phyloP scores from a whole-genome alignment of 805 yeast genomes.

The Hanseniaspora hatyaiensis region DNA sequence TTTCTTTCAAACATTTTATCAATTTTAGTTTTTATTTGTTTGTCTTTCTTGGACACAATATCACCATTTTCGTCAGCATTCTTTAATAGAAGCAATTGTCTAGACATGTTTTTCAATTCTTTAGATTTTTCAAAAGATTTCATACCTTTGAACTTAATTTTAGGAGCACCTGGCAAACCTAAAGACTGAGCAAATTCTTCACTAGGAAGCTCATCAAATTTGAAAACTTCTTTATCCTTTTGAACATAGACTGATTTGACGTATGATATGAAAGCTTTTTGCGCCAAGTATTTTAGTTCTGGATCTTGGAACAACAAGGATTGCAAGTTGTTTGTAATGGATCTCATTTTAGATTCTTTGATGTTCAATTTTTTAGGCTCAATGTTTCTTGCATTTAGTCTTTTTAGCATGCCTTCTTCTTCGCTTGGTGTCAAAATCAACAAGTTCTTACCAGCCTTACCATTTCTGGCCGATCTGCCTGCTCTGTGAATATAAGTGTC shows the following conservation, averaged over 20 bases:
- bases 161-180: constrained; percentile 95
- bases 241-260: constrained; percentile 75
- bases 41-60: constrained; percentile 27
- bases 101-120: constrained; percentile 68
- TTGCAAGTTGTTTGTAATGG: constrained; percentile 74
- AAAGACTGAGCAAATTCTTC: constrained; percentile 78
- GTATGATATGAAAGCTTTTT: constrained; percentile 89
- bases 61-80: constrained; percentile 59
- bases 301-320: constrained; percentile 86
- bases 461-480: constrained; percentile 82
- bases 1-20: constrained; percentile 93
- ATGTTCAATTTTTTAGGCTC: constrained; percentile 63
- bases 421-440: constrained; percentile 77
- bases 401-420: constrained; percentile 59
- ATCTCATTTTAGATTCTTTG: constrained; percentile 56
- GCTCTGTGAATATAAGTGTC: constrained; percentile 86
- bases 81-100: constrained; percentile 50
- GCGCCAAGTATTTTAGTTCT: constrained; percentile 82
- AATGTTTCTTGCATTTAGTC: constrained; percentile 51
- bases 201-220: constrained; percentile 60
- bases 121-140: constrained; percentile 38
- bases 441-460: constrained; percentile 69
- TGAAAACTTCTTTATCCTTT: constrained; percentile 75
- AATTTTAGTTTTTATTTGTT: constrained; percentile 58
- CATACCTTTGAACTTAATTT: constrained; percentile 58